phyloP scores from a whole-genome alignment of 768 basidiomycete species.

The Amanita inopinata region DNA sequence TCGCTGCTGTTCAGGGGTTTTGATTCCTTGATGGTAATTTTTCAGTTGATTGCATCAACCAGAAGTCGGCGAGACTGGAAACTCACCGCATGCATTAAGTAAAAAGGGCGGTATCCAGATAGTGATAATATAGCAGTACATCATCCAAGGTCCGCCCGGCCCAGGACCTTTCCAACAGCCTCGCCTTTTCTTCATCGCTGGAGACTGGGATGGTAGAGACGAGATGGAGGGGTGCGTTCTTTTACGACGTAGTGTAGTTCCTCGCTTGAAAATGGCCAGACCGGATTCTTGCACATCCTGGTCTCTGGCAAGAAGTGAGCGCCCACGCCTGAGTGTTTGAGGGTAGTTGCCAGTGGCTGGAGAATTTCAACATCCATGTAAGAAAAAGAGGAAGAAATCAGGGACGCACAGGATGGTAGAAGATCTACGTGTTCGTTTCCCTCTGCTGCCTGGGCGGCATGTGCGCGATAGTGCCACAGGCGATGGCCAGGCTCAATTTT shows the following conservation, averaged over 20 bases:
- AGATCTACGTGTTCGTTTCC: slow-evolving; percentile 56
- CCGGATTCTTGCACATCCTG: slow-evolving; percentile 89
- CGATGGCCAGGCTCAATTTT: slow-evolving; percentile 93
- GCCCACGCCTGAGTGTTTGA: slow-evolving; percentile 68
- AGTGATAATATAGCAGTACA: slow-evolving; percentile 84
- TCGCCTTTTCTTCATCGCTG: slow-evolving; percentile 29
- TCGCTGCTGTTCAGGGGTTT: slow-evolving; percentile 85
- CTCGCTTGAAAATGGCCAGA: slow-evolving; percentile 83
- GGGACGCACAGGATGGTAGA: slow-evolving; percentile 69
- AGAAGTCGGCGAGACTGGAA: too few species aligned
- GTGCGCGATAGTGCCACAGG: slow-evolving; percentile 88
- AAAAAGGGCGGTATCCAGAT: slow-evolving; percentile 73
- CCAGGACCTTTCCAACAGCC: slow-evolving; percentile 74
- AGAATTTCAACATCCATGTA: slow-evolving; percentile 4
- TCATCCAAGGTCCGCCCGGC: slow-evolving; percentile 92
- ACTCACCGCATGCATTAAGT: slow-evolving; percentile 70
- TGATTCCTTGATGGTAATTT: slow-evolving; percentile 66
- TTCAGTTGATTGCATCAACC: too few species aligned
- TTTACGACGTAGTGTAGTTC: slow-evolving; percentile 69
- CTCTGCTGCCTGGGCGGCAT: slow-evolving; percentile 70
- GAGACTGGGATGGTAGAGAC: slow-evolving; percentile 24
- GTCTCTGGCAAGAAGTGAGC: slow-evolving; percentile 83
- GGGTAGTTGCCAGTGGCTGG: slow-evolving; percentile 77
- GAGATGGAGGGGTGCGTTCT: slow-evolving; percentile 37
- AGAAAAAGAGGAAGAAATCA: slow-evolving; percentile 11